A percentile compares a stretch with the other conserved stretches of the same genome.
Conservation (phyloP, 2,329 filamentous ascomycete genomes). For the Biscogniauxia mediterranea region DNA sequence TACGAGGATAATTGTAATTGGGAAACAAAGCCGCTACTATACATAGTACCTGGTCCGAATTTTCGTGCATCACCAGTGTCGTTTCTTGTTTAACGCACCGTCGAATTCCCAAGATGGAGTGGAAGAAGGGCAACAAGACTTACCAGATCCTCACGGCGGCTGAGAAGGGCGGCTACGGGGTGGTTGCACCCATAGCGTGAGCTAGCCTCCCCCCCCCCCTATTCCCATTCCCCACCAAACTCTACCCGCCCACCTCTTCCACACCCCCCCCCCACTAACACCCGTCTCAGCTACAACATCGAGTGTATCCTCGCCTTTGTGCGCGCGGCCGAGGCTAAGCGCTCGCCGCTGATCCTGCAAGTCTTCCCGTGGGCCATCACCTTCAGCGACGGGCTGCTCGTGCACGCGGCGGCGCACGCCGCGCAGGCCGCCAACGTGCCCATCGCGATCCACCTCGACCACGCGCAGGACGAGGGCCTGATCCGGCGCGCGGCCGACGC, state of each 20-base stretch:
- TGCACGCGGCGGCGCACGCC: conserved; percentile 53
- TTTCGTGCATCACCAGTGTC: neutral
- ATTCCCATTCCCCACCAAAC: neutral
- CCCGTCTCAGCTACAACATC: conserved; percentile 56
- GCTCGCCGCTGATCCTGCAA: conserved; percentile 63
- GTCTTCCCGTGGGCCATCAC: conserved; percentile 59
- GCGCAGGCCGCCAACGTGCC: conserved; percentile 49
- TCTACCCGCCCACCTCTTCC: neutral
- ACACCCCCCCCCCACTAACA: neutral
- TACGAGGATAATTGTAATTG: no score
- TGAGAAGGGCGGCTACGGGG: conserved; percentile 53
- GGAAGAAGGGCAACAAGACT: conserved; percentile 33
- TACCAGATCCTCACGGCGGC: conserved; percentile 52
- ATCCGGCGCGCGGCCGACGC: conserved; percentile 35
- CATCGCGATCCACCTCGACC: conserved; percentile 58
- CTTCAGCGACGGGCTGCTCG: conserved; percentile 54
- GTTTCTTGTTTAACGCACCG: neutral
- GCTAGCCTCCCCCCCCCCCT: neutral
- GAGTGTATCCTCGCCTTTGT: conserved; percentile 59
- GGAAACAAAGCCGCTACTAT: neutral
- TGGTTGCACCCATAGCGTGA: conserved; percentile 50
- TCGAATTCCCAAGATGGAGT: conserved; percentile 8
- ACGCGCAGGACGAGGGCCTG: neutral
- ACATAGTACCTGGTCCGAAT: neutral
- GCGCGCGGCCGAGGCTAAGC: conserved; percentile 48